These are phyloP conservation scores for Tuber calosporum DNA, from an alignment of 495 filamentous ascomycete species.

Conservation along the genomic window DNA sequence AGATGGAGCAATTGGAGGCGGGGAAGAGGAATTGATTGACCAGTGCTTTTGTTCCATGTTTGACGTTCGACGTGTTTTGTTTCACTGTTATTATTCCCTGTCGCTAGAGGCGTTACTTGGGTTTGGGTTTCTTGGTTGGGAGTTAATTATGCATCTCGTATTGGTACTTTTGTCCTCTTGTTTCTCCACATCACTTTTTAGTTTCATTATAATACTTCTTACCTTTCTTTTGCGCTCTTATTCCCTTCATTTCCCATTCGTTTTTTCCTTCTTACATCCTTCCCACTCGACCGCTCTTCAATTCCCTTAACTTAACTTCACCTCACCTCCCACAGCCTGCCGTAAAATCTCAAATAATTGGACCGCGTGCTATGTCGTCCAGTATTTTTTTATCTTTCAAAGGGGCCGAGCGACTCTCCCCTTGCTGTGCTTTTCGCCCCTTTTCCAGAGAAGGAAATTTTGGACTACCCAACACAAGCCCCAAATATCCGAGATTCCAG, in stretches of 20 bases:
- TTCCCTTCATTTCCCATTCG: not conserved
- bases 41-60: not conserved
- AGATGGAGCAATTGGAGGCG: conserved; percentile 58
- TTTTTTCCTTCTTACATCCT: not conserved
- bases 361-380: no score
- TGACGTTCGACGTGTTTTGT: not conserved
- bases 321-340: not conserved
- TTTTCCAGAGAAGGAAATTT: no score
- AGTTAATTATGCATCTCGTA: not conserved
- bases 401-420: no score
- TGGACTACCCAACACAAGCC: no score
- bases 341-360: no score
- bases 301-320: not conserved
- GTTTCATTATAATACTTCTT: not conserved
- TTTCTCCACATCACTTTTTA: not conserved
- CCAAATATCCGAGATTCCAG: no score
- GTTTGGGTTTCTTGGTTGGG: not conserved
- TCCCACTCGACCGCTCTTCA: not conserved
- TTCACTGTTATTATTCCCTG: not conserved
- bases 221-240: not conserved
- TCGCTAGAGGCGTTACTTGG: not conserved
- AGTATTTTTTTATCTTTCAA: no score
- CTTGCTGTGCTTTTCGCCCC: no score
- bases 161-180: not conserved
- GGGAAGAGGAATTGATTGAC: conserved; percentile 48